phyloP scores from a whole-genome alignment of 495 filamentous ascomycete species.

The Penicillium egyptiacum region DNA sequence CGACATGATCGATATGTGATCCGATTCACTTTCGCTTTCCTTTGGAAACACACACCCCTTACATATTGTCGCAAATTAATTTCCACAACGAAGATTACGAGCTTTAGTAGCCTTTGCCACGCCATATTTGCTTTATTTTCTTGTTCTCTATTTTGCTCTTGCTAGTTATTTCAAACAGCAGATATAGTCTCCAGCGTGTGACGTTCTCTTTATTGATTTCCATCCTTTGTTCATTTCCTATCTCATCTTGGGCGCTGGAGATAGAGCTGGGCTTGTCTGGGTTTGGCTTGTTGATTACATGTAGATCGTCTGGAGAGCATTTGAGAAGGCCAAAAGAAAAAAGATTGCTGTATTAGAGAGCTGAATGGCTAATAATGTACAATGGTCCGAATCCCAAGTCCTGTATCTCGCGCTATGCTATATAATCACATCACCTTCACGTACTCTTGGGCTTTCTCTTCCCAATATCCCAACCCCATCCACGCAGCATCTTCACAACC shows the following conservation, averaged over 20 bases:
- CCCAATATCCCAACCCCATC: constrained; percentile 80
- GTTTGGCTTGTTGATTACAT: constrained; percentile 19
- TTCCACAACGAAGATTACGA: constrained; percentile 27
- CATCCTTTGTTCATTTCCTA: constrained; percentile 2
- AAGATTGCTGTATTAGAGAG: constrained; percentile 29
- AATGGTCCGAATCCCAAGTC: constrained; percentile 22
- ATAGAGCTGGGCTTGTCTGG: constrained; percentile 14
- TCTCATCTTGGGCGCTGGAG: constrained; percentile 19
- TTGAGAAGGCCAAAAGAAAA: constrained; percentile 29
- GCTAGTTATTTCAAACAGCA: not conserved
- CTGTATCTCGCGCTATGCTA: constrained; percentile 33
- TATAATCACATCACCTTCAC: constrained; percentile 19
- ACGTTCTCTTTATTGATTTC: constrained; percentile 3
- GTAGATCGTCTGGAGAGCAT: constrained; percentile 11
- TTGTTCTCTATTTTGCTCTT: constrained; percentile 12
- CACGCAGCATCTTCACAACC: constrained; percentile 78
- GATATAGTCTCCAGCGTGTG: constrained; percentile 6
- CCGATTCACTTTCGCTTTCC: not conserved
- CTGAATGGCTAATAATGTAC: constrained; percentile 40
- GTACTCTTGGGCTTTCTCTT: constrained; percentile 55
- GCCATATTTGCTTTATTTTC: not conserved
- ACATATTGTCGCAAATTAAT: constrained; percentile 17
- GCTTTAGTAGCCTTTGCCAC: constrained; percentile 18
- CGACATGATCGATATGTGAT: constrained; percentile 89
- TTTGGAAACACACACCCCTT: constrained; percentile 4